These are phyloP conservation scores for Solanum chmielewskii DNA, from an alignment of 257 asterid genomes.

Conservation along the genomic window DNA sequence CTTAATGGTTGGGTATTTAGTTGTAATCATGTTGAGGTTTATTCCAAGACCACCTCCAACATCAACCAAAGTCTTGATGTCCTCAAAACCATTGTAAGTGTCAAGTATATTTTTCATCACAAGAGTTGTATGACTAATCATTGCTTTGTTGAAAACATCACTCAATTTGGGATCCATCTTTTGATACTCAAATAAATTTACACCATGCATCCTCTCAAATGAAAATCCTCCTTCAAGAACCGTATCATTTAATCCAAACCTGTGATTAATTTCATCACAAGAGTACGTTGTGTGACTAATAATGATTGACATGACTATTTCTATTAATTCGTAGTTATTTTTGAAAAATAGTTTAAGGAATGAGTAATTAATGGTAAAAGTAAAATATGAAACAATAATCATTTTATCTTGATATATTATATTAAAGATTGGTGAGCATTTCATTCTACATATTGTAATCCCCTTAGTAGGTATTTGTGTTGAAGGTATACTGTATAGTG, in stretches of 20 bases:
- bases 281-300: too few relatives aligned
- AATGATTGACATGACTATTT: too few relatives aligned
- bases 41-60: slow-evolving; percentile 41
- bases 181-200: slow-evolving; percentile 12
- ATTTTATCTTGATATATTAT: too few relatives aligned
- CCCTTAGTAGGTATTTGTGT: too few relatives aligned
- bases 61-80: slow-evolving; percentile 14
- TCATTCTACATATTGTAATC: too few relatives aligned
- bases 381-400: too few relatives aligned
- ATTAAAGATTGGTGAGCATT: too few relatives aligned
- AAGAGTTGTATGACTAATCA: slow-evolving; percentile 12
- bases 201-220: slow-evolving; percentile 18
- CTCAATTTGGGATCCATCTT: slow-evolving; percentile 2
- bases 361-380: too few relatives aligned
- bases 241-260: slow-evolving; percentile 15
- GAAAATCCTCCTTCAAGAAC: slow-evolving; percentile 28
- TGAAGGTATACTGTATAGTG: too few relatives aligned
- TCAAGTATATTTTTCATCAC: slow-evolving; percentile 13
- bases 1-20: slow-evolving; percentile 16
- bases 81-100: slow-evolving; percentile 20
- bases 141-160: slow-evolving; percentile 20
- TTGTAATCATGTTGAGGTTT: slow-evolving; percentile 16
- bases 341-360: too few relatives aligned
- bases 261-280: not conserved
- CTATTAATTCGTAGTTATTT: too few relatives aligned